Base-by-base conservation (phyloP, 768 basidiomycete genomes). In the Rossbeevera mucosa region DNA sequence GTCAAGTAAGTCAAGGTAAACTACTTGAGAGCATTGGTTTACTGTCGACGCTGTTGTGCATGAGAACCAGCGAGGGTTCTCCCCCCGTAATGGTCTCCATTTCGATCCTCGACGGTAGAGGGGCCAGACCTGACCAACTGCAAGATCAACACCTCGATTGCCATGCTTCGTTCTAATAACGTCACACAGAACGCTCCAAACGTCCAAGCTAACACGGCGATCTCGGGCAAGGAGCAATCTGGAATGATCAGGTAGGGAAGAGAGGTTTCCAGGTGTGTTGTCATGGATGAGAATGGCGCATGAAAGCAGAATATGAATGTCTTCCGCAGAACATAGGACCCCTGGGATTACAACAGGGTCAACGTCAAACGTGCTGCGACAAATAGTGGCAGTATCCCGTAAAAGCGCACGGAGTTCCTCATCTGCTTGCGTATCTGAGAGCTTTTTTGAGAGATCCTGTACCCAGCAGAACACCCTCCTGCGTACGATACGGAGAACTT, bases 151-250 rank as follows among this genome's bases (percentile, higher is more conserved):
- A 2, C 64, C 64, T 7, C 25, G 24, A 41, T 33, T 14, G 4
- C 28, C 21, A 2, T 25, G 7, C 5, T 48, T 26, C 0, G 30
- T 25, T 3, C 30, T 49, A 14, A 59, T 55, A 9, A 44, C 63
- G 47, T 42, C 41, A 24, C 41, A 13, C 22, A 42, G 41, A 22
- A 5, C 41, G 22, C 41, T 42, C 22, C 22, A 14, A 22, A 42
- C 13, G 12, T 21, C 41, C 13, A 42, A 14, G 41, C 3, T 22
- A 13, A 42, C 22, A 31, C 68, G 62, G 26, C 62, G 51, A 42
- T 72, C 64, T 24, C 71, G 59, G 14, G 65, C 62, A n/a, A 67
- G 52, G 22, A 69, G 56, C 2, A 56, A 44, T 25, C 25, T 52
- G 6, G 54, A 64, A 22, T 48, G 48, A 1, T n/a, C 4, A 3